Evolutionary conservation across 441 rosid genomes (phyloP), one percentile per base, ranked within the genome.

Genomic region (Lepidium campestre): DNA sequence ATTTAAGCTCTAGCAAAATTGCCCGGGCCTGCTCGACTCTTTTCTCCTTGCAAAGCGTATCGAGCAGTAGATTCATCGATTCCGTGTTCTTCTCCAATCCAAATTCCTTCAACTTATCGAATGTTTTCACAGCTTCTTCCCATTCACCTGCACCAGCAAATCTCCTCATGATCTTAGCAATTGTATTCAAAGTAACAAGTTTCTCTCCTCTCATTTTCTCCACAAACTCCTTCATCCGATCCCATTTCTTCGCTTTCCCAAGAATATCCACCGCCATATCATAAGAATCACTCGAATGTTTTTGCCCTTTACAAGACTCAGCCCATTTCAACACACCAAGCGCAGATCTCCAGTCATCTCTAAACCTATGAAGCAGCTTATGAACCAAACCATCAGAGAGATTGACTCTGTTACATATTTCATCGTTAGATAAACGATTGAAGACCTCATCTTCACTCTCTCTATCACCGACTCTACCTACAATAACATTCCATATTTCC

Each of bases 281-380:
- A 25, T 56, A 85, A 6, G 79, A 69, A 37, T 83, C 93, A 2
- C 36, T 64, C 0, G 79, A 58, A 61, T 72, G 88, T 46, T 72
- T 57, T 66, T 84, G 81, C 9, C 78, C 85, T 29, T 75, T 62
- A 19, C 80, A 68, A 54, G 83, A 71, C 47, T 70, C 84, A 1
- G 89, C 89, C 98, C 96, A 92, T 77, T 73, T 81, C 68, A 90
- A 82, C 19, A 82, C 79, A 39, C 86, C 95, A 65, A 86, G 47
- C 0, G 96, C 89, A 18, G 92, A 86, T 80, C 75, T 90, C 97
- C 97, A 90, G 57, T 89, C 93, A 65, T 90, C 89, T 80, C 80
- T 81, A 75, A 86, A 92, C 67, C 87, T 77, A 27, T 62, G 67
- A 12, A 92, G 86, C 75, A 92, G 65, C 77, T 76, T 72, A 56